Conservation (phyloP, 2,329 filamentous ascomycete species). For the Epichloe gansuensis region DNA sequence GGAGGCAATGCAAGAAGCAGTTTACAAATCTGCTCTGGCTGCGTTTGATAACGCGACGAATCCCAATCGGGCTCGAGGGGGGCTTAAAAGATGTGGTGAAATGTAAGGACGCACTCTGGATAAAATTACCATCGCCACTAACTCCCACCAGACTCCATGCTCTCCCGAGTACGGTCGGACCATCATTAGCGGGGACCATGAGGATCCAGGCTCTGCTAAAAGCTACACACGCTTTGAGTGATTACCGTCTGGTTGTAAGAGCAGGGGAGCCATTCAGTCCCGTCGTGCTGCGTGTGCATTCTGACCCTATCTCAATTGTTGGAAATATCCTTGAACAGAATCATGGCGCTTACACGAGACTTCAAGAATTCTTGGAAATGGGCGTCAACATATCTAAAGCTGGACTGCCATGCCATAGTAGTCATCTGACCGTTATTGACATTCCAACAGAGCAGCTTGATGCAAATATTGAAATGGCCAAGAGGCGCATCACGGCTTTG, state of each 20-base stretch:
- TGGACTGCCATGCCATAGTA: conserved; percentile 25
- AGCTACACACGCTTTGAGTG: conserved; percentile 62
- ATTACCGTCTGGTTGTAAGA: conserved; percentile 65
- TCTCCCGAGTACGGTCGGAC: conserved; percentile 45
- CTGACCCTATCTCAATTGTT: conserved; percentile 62
- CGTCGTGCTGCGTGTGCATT: conserved; percentile 62
- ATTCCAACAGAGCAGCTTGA: conserved; percentile 1
- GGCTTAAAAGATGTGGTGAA: conserved; percentile 64
- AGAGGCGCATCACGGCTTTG: conserved; percentile 63
- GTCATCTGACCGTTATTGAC: background rate
- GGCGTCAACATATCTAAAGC: conserved; percentile 53
- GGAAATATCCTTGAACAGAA: conserved; percentile 67
- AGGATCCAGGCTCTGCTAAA: conserved; percentile 52
- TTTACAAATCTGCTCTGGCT: conserved; percentile 51
- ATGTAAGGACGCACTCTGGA: conserved; percentile 38
- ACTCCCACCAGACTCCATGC: conserved; percentile 41
- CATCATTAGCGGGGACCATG: conserved; percentile 35
- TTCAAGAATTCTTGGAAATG: conserved; percentile 60
- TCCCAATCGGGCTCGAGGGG: conserved; percentile 65
- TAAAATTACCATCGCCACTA: background rate
- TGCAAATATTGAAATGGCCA: conserved; percentile 29
- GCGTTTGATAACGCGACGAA: conserved; percentile 76
- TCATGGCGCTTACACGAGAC: conserved; percentile 55
- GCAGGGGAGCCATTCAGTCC: conserved; percentile 71
- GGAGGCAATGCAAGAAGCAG: conserved; percentile 42